phyloP scores from a whole-genome alignment of 1,139 yeast species.

The Yamadazyma taylorii region DNA sequence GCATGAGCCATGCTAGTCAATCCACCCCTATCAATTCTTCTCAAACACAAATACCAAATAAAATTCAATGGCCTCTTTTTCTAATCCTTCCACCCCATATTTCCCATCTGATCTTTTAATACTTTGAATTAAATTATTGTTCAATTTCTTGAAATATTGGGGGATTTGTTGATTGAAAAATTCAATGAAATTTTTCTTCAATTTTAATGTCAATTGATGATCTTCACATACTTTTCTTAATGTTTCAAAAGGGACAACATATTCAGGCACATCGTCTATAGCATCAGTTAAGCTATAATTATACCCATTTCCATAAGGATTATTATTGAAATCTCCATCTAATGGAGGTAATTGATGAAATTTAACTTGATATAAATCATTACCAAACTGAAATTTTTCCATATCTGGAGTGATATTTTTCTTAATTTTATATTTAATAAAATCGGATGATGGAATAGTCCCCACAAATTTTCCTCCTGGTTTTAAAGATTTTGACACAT shows the following conservation, averaged over 20 bases:
- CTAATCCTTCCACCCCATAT: constrained; percentile 86
- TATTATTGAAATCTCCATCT: constrained; percentile 64
- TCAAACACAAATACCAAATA: constrained; percentile 80
- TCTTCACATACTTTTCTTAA: constrained; percentile 82
- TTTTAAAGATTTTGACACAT: constrained; percentile 72
- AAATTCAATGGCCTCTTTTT: constrained; percentile 84
- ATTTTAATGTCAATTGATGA: constrained; percentile 69
- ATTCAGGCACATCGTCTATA: constrained; percentile 94
- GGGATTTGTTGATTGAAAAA: constrained; percentile 82
- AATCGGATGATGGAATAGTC: constrained; percentile 91
- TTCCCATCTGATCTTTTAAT: constrained; percentile 73
- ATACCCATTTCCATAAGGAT: constrained; percentile 81
- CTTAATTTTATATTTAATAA: constrained; percentile 64
- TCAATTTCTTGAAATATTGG: constrained; percentile 55
- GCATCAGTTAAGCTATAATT: constrained; percentile 86
- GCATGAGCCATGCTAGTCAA: no score
- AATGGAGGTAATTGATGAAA: constrained; percentile 75
- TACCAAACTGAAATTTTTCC: constrained; percentile 70
- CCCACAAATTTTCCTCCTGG: constrained; percentile 89
- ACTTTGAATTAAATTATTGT: constrained; percentile 68
- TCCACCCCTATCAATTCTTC: constrained; percentile 45
- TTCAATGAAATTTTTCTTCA: constrained; percentile 77
- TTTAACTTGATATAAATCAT: constrained; percentile 74
- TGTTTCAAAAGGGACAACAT: constrained; percentile 93
- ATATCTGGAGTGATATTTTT: constrained; percentile 41